Conservation (phyloP, 2,329 filamentous ascomycete genomes). For the Dothiorella sarmentorum region DNA sequence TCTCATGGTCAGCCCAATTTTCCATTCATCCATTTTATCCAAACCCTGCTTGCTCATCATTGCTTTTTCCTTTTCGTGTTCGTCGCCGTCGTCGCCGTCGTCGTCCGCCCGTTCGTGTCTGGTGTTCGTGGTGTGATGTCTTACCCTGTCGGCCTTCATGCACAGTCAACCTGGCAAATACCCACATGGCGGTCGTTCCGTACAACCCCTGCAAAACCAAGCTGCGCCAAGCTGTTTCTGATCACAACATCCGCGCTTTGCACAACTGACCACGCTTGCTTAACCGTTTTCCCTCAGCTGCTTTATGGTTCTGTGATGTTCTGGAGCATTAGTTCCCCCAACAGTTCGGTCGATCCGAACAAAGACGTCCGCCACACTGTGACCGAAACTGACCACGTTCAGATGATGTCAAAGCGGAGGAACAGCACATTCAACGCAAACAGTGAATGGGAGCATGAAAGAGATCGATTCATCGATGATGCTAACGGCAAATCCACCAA, state of each 20-base stretch:
- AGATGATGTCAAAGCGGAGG: neutral
- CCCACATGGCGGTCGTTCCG: conserved; percentile 3
- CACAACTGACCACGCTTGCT: neutral
- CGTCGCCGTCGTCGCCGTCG: neutral
- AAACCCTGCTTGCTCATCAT: too few species aligned
- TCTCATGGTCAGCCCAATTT: neutral
- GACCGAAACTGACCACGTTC: neutral
- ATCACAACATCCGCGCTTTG: neutral
- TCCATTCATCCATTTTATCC: neutral
- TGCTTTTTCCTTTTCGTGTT: neutral
- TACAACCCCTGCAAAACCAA: neutral
- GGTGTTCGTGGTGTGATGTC: conserved; percentile 18
- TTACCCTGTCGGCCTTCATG: neutral
- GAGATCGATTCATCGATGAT: neutral
- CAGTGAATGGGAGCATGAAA: neutral
- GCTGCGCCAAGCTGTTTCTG: neutral
- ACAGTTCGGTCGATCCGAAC: neutral
- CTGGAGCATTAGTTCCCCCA: neutral
- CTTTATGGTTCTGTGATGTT: neutral
- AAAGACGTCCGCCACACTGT: neutral
- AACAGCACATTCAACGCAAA: neutral
- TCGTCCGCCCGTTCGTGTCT: neutral
- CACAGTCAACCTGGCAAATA: neutral
- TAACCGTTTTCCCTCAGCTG: neutral
- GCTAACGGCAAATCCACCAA: neutral